These are phyloP conservation scores for Auriscalpium vulgare DNA, from an alignment of 768 basidiomycete species.

Conservation along the genomic window DNA sequence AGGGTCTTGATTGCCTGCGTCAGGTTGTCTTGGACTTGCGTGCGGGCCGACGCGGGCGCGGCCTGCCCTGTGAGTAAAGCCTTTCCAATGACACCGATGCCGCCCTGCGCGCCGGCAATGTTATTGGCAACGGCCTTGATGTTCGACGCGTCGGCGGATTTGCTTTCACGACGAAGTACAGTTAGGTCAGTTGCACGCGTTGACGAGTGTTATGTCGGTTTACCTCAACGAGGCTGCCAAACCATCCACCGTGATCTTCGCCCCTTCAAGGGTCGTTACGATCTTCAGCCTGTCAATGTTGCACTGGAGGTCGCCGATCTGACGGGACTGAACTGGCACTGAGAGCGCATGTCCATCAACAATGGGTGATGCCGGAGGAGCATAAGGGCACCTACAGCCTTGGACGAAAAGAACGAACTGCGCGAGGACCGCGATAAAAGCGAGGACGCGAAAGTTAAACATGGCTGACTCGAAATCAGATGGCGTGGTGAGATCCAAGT, in stretches of 20 bases:
- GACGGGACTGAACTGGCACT: conserved; percentile 11
- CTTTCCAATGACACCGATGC: background rate
- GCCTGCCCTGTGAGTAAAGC: background rate
- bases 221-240: background rate
- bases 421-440: background rate
- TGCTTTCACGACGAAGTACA: background rate
- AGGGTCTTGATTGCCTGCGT: background rate
- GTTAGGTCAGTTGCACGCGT: background rate
- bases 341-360: too few relatives aligned
- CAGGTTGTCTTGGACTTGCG: background rate
- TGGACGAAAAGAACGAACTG: background rate
- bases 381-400: background rate
- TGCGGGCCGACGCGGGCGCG: background rate
- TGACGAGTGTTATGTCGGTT: background rate
- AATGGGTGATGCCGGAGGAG: too few relatives aligned
- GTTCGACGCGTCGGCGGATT: background rate
- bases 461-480: conserved; percentile 6
- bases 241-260: background rate
- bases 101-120: background rate
- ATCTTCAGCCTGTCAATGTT: conserved; percentile 26
- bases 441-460: background rate
- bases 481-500: background rate
- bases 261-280: conserved; percentile 18
- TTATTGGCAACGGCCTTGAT: background rate
- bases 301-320: conserved; percentile 25